Base-by-base conservation (phyloP, 805 yeast species). In the Hanseniaspora clermontiae region DNA sequence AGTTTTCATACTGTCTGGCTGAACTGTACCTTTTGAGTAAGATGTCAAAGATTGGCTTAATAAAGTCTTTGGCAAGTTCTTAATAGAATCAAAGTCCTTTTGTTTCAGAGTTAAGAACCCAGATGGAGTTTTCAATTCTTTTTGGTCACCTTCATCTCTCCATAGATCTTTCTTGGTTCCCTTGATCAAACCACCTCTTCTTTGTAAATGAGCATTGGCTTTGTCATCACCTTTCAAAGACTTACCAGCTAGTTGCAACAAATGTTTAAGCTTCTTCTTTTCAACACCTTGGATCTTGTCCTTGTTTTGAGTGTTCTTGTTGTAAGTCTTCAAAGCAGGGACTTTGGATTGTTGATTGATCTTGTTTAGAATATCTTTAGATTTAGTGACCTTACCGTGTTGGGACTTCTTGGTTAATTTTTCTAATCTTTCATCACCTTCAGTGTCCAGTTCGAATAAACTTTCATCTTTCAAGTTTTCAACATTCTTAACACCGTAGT, bases 231-330 rank as follows among this genome's bases (percentile, higher is more conserved):
- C 43, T 20, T 51, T 49, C 48, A 56, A 46, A 3, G 55, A 50
- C 40, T 80, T 78, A 47, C 97, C 96, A 14, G 95, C 87, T 51
- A 85, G 70, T 58, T 82, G 80, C 80, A 87, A 76, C 67, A 87
- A 74, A 59, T 79, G 76, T 55, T 77, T 77, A 27, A 85, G 70
- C 61, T 85, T 87, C 55, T 78, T 77, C 60, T 78, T 79, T 36
- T 79, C 71, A 43, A 86, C 85, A 56, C 85, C 84, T 66, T 83
- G 83, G 20, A 82, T 66, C 59, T 71, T 71, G 47, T 68, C 66
- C 17, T 69, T 68, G 54, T 67, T 73, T 58, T 73, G 69, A 49
- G 68, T 72, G 57, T 67, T 64, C 59, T 72, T 72, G 29, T 67
- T 66, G 55, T 73, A 71, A 10, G 60, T 61, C 10, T 27, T 27